These are phyloP conservation scores for Nicotiana paniculata DNA, from an alignment of 257 asterid genomes.

Conservation along the genomic window DNA sequence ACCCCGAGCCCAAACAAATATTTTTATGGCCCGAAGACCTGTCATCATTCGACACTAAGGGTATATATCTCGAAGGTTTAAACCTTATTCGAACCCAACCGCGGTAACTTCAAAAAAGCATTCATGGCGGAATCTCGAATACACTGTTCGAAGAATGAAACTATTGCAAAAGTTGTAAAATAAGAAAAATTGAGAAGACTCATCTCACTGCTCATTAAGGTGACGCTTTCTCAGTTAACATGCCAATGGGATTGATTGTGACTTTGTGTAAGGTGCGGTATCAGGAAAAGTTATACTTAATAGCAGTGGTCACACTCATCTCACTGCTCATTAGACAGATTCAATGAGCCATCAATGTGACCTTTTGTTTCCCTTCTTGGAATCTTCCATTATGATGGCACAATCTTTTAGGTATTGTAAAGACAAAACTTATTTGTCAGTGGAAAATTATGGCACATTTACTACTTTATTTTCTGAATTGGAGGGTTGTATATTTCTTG, in stretches of 20 bases:
- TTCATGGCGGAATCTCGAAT: too few relatives aligned
- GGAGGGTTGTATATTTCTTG: not conserved
- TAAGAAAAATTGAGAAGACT: too few relatives aligned
- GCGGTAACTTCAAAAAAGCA: too few relatives aligned
- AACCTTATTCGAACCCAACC: too few relatives aligned
- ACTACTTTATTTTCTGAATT: not conserved
- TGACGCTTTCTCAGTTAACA: not conserved
- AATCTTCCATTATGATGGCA: not conserved
- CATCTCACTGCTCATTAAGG: too few relatives aligned
- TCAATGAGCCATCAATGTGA: conserved; percentile 1
- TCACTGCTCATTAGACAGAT: not conserved
- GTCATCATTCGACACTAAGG: too few relatives aligned
- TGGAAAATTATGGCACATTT: not conserved
- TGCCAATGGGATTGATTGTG: not conserved
- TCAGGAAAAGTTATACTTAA: not conserved
- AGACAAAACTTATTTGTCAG: conserved; percentile 5
- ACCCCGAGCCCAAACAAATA: too few relatives aligned
- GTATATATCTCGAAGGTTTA: too few relatives aligned
- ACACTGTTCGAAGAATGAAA: too few relatives aligned
- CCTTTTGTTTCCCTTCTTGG: not conserved
- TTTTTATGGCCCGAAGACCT: too few relatives aligned
- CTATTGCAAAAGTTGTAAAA: too few relatives aligned
- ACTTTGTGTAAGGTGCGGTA: not conserved
- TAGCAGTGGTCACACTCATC: not conserved
- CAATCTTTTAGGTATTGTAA: conserved; percentile 2